phyloP scores from a whole-genome alignment of 805 yeast species.

The Candida chauliodis region DNA sequence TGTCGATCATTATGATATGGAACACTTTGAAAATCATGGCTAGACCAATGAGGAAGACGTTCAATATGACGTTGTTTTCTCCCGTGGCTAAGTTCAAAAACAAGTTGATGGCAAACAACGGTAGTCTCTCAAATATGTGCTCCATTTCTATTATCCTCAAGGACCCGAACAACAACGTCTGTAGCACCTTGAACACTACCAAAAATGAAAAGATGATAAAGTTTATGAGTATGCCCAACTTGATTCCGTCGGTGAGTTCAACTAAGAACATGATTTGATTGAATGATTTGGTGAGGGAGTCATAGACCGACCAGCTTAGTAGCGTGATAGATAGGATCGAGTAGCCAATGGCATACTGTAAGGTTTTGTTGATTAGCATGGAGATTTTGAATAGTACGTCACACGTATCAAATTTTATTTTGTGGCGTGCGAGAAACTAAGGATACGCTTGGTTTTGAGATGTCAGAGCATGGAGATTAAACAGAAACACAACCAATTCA shows the following conservation, averaged over 20 bases:
- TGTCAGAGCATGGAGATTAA: too few species aligned
- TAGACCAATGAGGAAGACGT: constrained; percentile 35
- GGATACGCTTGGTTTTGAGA: too few species aligned
- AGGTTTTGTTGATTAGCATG: constrained; percentile 8
- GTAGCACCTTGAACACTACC: constrained; percentile 39
- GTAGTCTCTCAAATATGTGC: constrained; percentile 43
- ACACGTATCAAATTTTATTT: constrained; percentile 3
- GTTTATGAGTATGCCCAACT: constrained; percentile 26
- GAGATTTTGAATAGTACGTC: not conserved
- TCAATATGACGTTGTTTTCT: constrained; percentile 56
- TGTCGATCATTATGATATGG: constrained; percentile 68
- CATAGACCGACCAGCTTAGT: constrained; percentile 17
- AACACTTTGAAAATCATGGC: constrained; percentile 51
- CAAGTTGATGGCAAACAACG: constrained; percentile 39
- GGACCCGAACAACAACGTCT: constrained; percentile 64
- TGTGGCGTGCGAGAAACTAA: too few species aligned
- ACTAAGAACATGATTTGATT: constrained; percentile 22
- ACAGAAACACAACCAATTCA: too few species aligned
- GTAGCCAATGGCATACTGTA: constrained; percentile 10
- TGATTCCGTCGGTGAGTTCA: constrained; percentile 29
- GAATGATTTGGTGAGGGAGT: constrained; percentile 18
- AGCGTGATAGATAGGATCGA: constrained; percentile 16
- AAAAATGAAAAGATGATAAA: constrained; percentile 19
- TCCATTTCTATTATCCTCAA: constrained; percentile 73
- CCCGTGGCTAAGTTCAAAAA: constrained; percentile 65